phyloP scores from a whole-genome alignment of 495 filamentous ascomycete species.

The Penicillium cinerascens region DNA sequence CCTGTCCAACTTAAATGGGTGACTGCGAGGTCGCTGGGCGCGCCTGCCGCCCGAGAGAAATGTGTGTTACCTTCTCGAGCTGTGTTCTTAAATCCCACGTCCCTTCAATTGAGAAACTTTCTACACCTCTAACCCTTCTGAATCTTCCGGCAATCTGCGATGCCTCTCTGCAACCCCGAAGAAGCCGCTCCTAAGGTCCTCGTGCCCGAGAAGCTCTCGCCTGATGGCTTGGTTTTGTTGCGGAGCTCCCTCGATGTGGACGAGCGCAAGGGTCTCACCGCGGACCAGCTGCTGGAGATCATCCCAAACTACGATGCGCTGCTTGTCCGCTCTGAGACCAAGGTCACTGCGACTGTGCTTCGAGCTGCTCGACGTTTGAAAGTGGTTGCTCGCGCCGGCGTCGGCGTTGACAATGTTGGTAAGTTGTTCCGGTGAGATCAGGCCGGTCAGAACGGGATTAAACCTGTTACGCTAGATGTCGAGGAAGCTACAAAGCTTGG shows the following conservation, averaged over 20 bases:
- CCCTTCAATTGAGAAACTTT: neutral
- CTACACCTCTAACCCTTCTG: no score
- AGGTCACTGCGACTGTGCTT: slow-evolving; percentile 60
- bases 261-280: slow-evolving; percentile 51
- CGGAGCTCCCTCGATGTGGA: slow-evolving; percentile 55
- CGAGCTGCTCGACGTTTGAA: slow-evolving; percentile 56
- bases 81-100: neutral
- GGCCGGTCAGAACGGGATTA: neutral
- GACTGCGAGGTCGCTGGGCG: neutral
- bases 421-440: neutral
- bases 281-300: slow-evolving; percentile 53
- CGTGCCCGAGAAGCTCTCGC: slow-evolving; percentile 69
- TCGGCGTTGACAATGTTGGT: slow-evolving; percentile 72
- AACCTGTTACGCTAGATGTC: slow-evolving; percentile 43
- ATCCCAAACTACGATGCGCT: slow-evolving; percentile 64
- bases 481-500: slow-evolving; percentile 59
- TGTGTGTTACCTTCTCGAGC: neutral
- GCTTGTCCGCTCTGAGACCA: slow-evolving; percentile 69
- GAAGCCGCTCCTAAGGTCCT: slow-evolving; percentile 53
- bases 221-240: slow-evolving; percentile 63
- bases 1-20: neutral
- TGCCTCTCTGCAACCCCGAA: slow-evolving; percentile 17
- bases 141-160: neutral
- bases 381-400: slow-evolving; percentile 71
- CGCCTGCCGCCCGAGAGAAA: slow-evolving; percentile 14